Evolutionary conservation across 306 rosid species (phyloP).

Genomic region (Lotus japonicus): DNA sequence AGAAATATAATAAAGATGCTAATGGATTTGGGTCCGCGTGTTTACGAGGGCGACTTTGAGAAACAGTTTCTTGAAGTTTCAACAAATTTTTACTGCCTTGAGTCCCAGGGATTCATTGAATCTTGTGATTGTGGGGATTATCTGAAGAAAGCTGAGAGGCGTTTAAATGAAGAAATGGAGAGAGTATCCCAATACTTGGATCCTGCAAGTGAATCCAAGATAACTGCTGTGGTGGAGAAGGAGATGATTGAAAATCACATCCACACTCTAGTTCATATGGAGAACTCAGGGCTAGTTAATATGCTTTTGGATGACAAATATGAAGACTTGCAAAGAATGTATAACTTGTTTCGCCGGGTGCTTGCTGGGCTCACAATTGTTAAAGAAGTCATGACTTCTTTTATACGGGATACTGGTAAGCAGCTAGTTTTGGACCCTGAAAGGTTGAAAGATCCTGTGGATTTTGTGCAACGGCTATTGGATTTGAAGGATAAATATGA

Average conservation of each 20-base stretch:
- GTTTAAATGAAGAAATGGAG: constrained; percentile 45
- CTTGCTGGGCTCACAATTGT: constrained; percentile 40
- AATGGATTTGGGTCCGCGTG: constrained; percentile 43
- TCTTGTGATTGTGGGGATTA: constrained; percentile 53
- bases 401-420: constrained; percentile 42
- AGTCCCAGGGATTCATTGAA: constrained; percentile 49
- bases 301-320: constrained; percentile 50
- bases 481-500: constrained; percentile 53
- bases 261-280: constrained; percentile 43
- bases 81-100: constrained; percentile 37
- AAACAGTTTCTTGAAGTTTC: constrained; percentile 43
- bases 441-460: constrained; percentile 50
- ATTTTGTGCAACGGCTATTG: constrained; percentile 47
- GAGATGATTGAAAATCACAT: constrained; percentile 50
- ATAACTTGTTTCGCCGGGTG: constrained; percentile 42
- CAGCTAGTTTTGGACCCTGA: constrained; percentile 46
- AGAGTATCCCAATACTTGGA: constrained; percentile 52
- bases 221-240: constrained; percentile 43
- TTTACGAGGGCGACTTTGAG: constrained; percentile 47
- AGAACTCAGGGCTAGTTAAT: constrained; percentile 47
- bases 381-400: constrained; percentile 44
- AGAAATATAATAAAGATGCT: constrained; percentile 48
- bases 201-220: constrained; percentile 37
- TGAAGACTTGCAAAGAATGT: constrained; percentile 47
- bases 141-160: constrained; percentile 47